A percentile compares a stretch with the other conserved stretches of the same genome.
Evolutionary conservation across 2,329 filamentous ascomycete species (phyloP).

Genomic region (Nemania abortiva): DNA sequence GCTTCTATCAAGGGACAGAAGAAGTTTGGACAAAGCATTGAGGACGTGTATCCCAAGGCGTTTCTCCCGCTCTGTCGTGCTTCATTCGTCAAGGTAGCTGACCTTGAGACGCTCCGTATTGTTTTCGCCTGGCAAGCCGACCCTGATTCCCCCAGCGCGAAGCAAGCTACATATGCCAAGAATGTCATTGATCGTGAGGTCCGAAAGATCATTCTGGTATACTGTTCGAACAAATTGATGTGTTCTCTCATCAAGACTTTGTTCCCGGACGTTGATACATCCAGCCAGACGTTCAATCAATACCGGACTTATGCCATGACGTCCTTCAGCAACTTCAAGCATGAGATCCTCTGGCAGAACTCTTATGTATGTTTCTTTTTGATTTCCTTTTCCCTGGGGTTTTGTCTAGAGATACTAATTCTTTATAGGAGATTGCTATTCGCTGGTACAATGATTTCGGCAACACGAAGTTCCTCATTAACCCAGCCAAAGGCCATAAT

Average conservation of each 20-base stretch:
- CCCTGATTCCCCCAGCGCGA: no score
- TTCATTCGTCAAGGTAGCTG: background rate
- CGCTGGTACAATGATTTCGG: background rate
- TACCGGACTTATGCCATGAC: background rate
- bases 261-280: background rate
- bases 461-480: background rate
- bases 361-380: background rate
- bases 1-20: background rate
- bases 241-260: background rate
- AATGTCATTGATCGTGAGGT: background rate
- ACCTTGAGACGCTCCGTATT: no score
- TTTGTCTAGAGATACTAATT: background rate
- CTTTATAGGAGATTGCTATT: background rate
- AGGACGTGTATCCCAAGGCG: background rate
- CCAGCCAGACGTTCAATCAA: background rate
- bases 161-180: no score
- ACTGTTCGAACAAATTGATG: background rate
- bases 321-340: background rate
- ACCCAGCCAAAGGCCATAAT: background rate
- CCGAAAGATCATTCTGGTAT: background rate
- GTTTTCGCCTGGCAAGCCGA: no score
- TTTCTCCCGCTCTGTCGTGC: background rate
- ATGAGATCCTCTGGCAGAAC: background rate
- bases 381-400: background rate
- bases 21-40: background rate